These are phyloP conservation scores for Penicillium psychrosexuale DNA, from an alignment of 2,329 filamentous ascomycete genomes.

Conservation along the genomic window DNA sequence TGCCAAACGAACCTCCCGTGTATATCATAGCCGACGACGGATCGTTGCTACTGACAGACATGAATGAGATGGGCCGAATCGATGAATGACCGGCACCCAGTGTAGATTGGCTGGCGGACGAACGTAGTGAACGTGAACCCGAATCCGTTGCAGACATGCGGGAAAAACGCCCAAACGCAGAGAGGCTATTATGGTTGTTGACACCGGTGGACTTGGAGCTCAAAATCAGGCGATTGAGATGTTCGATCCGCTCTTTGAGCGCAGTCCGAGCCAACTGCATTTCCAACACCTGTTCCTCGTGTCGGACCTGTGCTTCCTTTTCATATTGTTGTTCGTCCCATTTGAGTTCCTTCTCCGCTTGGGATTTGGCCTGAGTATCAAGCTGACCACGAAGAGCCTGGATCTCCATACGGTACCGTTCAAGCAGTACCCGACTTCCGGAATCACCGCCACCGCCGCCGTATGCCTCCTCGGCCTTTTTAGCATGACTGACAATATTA, in stretches of 20 bases:
- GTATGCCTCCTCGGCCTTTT: conserved; percentile 86
- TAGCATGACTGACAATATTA: conserved; percentile 95
- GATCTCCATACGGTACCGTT: conserved; percentile 93
- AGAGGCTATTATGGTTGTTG: conserved; percentile 71
- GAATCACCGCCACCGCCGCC: conserved; percentile 74
- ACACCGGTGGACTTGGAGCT: conserved; percentile 95
- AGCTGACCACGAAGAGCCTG: conserved; percentile 75
- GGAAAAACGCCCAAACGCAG: conserved; percentile 62
- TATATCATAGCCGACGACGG: conserved; percentile 29
- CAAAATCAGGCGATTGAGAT: conserved; percentile 89
- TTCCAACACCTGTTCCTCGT: conserved; percentile 96
- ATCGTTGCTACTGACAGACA: conserved; percentile 54
- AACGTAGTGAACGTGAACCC: conserved; percentile 58
- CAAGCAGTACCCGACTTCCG: conserved; percentile 79
- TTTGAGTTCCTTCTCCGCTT: conserved; percentile 59
- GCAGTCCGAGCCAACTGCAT: conserved; percentile 97
- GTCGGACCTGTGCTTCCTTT: conserved; percentile 76
- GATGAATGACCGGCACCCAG: conserved; percentile 50
- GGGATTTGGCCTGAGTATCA: conserved; percentile 71
- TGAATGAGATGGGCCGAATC: conserved; percentile 65
- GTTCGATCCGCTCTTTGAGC: conserved; percentile 94
- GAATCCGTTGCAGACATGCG: conserved; percentile 54
- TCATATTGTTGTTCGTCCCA: conserved; percentile 72
- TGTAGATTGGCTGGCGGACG: conserved; percentile 66
- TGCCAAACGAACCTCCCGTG: conserved; percentile 32